phyloP scores from a whole-genome alignment of 139 green algal genomes.

The Tetraselmis chui region DNA sequence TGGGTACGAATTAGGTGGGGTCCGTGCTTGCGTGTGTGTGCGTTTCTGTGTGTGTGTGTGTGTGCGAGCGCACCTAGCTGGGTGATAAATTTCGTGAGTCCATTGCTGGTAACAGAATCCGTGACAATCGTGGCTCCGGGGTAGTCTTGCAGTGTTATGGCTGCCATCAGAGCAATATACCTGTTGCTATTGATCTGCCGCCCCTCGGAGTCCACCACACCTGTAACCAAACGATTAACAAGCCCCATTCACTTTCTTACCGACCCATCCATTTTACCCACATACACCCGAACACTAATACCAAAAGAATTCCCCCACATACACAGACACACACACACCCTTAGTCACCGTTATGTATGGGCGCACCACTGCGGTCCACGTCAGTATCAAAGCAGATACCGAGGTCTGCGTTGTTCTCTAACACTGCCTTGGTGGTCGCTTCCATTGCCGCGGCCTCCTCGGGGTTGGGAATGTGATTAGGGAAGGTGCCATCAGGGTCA shows the following conservation, averaged over 20 bases:
- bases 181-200: conserved; percentile 88
- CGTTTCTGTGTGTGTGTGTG: too few species aligned
- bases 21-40: too few species aligned
- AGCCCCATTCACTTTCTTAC: too few species aligned
- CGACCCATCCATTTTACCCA: too few species aligned
- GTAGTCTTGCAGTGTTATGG: conserved; percentile 75
- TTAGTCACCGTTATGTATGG: too few species aligned
- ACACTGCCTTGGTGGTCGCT: conserved; percentile 38
- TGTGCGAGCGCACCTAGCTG: conserved; percentile 50
- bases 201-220: conserved; percentile 68
- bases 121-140: conserved; percentile 91
- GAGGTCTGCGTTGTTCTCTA: conserved; percentile 63
- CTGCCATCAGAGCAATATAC: conserved; percentile 84
- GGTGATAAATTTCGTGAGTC: conserved; percentile 82
- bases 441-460: conserved; percentile 67
- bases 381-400: conserved; percentile 97
- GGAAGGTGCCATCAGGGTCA: conserved; percentile 88
- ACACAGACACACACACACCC: too few species aligned
- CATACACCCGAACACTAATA: too few species aligned
- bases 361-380: conserved; percentile 67
- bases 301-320: too few species aligned
- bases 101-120: conserved; percentile 86
- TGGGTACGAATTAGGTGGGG: too few species aligned
- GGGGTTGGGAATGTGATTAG: conserved; percentile 92
- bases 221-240: too few species aligned